These are phyloP conservation scores for Naganishia randhawae DNA, from an alignment of 768 basidiomycete genomes.

Conservation along the genomic window DNA sequence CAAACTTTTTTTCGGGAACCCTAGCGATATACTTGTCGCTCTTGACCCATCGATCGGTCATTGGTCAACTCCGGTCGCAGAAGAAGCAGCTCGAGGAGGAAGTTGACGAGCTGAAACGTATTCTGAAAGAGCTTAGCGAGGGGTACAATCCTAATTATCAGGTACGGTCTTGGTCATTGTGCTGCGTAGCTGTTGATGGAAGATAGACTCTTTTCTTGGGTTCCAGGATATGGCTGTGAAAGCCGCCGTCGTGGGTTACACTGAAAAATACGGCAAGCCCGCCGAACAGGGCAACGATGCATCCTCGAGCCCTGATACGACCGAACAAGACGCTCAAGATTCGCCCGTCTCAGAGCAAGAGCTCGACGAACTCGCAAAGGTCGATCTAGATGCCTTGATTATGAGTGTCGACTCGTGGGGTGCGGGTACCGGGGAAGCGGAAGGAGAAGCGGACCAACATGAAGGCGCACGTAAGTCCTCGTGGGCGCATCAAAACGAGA, in stretches of 20 bases:
- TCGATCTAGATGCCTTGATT: constrained; percentile 70
- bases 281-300: neutral
- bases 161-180: constrained; percentile 6
- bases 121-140: constrained; percentile 71
- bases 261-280: constrained; percentile 51
- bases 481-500: no score
- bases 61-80: constrained; percentile 71
- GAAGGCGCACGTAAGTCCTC: constrained; percentile 60
- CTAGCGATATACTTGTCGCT: constrained; percentile 78
- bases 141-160: constrained; percentile 98
- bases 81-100: constrained; percentile 69
- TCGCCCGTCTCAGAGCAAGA: constrained; percentile 54
- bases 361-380: constrained; percentile 54
- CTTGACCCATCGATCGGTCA: constrained; percentile 65
- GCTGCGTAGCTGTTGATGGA: neutral
- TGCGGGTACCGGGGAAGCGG: constrained; percentile 53
- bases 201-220: no score
- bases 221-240: constrained; percentile 88
- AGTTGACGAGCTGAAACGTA: constrained; percentile 72
- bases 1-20: no score
- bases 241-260: constrained; percentile 92
- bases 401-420: constrained; percentile 72
- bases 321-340: constrained; percentile 41
- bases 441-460: constrained; percentile 38
- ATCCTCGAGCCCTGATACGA: neutral